A percentile compares a stretch with the other conserved stretches of the same genome.
phyloP scores from a whole-genome alignment of 1,284 basidiomycete species.

The Meira miltonrushii region DNA sequence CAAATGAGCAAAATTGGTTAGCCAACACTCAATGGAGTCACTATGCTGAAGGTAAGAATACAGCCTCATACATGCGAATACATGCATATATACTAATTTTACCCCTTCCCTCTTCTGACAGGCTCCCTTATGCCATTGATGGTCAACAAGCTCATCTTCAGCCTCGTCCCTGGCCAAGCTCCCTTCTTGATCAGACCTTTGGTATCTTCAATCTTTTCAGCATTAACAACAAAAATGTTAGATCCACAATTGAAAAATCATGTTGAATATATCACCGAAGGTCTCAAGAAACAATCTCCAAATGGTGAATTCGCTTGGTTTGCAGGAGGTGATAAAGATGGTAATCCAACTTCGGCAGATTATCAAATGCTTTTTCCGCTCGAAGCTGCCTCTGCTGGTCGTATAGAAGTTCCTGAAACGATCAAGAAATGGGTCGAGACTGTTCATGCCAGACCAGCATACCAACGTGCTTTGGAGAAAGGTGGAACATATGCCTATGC shows the following conservation, averaged over 20 bases:
- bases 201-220: conserved; percentile 29
- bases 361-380: conserved; percentile 50
- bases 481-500: conserved; percentile 11
- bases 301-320: conserved; percentile 35
- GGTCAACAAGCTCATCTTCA: conserved; percentile 43
- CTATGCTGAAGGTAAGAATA: conserved; percentile 34
- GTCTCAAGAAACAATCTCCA: conserved; percentile 26
- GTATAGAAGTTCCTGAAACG: conserved; percentile 24
- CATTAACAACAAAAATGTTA: conserved; percentile 26
- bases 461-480: conserved; percentile 17
- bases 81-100: background rate
- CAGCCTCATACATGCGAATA: background rate
- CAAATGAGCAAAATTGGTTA: conserved; percentile 25
- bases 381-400: conserved; percentile 35
- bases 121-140: conserved; percentile 44
- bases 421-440: conserved; percentile 42
- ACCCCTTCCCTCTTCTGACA: background rate
- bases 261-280: conserved; percentile 26
- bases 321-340: conserved; percentile 47
- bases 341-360: conserved; percentile 47
- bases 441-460: conserved; percentile 25
- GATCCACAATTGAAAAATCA: conserved; percentile 41
- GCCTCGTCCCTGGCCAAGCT: conserved; percentile 34
- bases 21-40: conserved; percentile 44
- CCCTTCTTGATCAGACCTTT: conserved; percentile 48